Base-by-base conservation (phyloP, 768 basidiomycete genomes). In the Leccinum barrowsii region DNA sequence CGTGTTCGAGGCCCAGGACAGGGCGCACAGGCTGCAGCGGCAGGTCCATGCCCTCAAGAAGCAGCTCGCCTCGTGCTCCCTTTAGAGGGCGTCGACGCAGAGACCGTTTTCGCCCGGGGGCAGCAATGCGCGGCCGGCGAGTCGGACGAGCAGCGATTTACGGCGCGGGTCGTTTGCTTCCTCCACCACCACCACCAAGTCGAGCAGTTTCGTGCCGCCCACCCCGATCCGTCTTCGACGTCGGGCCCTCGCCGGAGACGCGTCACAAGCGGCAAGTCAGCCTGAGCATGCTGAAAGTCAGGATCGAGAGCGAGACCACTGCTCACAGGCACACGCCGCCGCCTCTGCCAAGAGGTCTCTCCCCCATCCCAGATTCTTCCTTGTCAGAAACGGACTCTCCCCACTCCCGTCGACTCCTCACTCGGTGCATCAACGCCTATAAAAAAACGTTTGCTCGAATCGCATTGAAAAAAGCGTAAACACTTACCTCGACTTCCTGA, bases 251-350 rank as follows among this genome's bases (percentile, higher is more conserved):
- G 10, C 81, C 88, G 0, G 89, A 91, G 71, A 86, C 88, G 34
- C 77, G 82, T 28, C 91, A 93, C 73, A 92, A 92, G 67, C 87
- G 92, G 56, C 83, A 85, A 65, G 85, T 92, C 64, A 91, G 89
- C 73, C 73, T 94, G 64, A 85, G 87, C 72, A 94, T 95, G 90
- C 83, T 95, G 52, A 93, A 92, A 68, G 92, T 90, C 21, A 85
- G 92, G 47, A 94, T 94, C 65, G 90, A 93, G 59, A 88, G 89
- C 69, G 92, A 94, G 72, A 75, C 80, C 22, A 83, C 80, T 15
- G 63, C 64, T 32, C 65, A 74, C 15, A 73, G 76, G 42, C 76
- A 75, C 32, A 78, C 83, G 2, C 74, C 79, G 15, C 84, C 84
- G 3, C 84, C 83, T 19, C 40, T 4, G 17, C 40, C n/a, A n/a